Percentiles rank a stretch among this genome's conserved stretches.
phyloP scores from a whole-genome alignment of 2,329 filamentous ascomycete genomes.

The Venturia pyrina region DNA sequence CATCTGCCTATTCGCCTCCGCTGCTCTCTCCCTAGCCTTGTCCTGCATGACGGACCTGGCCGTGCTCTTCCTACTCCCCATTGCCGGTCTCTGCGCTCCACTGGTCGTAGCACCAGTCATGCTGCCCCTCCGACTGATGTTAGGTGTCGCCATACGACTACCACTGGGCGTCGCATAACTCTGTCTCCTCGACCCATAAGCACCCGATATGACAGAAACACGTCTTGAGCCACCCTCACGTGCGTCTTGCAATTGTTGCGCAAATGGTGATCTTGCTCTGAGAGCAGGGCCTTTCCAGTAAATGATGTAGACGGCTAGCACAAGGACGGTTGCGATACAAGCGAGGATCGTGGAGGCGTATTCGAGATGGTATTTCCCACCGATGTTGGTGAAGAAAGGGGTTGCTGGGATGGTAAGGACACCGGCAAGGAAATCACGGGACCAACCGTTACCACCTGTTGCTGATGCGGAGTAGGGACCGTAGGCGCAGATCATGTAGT shows the following conservation, averaged over 20 bases:
- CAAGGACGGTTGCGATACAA: slow-evolving; percentile 37
- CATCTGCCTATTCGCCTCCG: slow-evolving; percentile 6
- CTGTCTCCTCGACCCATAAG: slow-evolving; percentile 4
- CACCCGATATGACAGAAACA: slow-evolving; percentile 5
- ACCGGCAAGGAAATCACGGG: slow-evolving; percentile 64
- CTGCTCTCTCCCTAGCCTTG: slow-evolving; percentile 4
- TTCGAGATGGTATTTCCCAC: slow-evolving; percentile 33
- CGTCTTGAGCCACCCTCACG: slow-evolving; percentile 3
- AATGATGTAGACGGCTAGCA: slow-evolving; percentile 40
- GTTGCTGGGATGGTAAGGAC: slow-evolving; percentile 49
- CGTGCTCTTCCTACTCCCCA: neutral
- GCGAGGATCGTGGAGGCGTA: slow-evolving; percentile 49
- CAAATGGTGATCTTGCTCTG: slow-evolving; percentile 43
- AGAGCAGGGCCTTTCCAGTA: slow-evolving; percentile 48
- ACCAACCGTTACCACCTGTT: slow-evolving; percentile 66
- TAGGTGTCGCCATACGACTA: neutral
- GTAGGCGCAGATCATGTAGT: slow-evolving; percentile 67
- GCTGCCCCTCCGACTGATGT: neutral
- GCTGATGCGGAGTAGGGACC: slow-evolving; percentile 65
- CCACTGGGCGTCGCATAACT: slow-evolving; percentile 7
- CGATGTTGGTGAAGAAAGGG: slow-evolving; percentile 12
- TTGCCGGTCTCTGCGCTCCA: neutral
- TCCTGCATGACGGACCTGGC: neutral
- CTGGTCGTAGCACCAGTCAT: neutral
- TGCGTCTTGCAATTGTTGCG: slow-evolving; percentile 29